Percentiles rank a stretch among this genome's conserved stretches.
phyloP scores from a whole-genome alignment of 2,329 filamentous ascomycete species.

The Pseudogymnoascus sp. region DNA sequence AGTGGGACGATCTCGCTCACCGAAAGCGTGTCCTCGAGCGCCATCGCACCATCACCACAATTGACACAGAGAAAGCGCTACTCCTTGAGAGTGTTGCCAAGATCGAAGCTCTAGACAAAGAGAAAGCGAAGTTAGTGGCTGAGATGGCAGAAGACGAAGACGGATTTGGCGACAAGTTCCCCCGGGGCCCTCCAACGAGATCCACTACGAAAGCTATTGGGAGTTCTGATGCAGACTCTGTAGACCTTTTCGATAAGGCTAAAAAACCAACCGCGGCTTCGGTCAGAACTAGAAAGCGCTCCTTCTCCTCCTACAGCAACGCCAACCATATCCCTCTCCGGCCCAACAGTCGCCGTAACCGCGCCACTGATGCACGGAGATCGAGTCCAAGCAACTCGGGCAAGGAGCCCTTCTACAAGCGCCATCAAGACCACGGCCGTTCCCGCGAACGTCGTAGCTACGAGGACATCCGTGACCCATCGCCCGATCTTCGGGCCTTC shows the following conservation, averaged over 20 bases:
- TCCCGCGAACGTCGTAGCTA: neutral
- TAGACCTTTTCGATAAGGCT: neutral
- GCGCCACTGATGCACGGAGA: neutral
- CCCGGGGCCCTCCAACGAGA: neutral
- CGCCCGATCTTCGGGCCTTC: neutral
- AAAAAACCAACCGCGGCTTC: neutral
- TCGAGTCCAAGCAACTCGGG: neutral
- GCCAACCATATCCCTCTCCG: neutral
- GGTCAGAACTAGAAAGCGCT: neutral
- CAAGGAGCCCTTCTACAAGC: neutral
- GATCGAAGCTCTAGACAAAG: neutral
- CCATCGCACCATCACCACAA: constrained; percentile 24
- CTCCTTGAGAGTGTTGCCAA: constrained; percentile 1
- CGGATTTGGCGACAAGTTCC: neutral
- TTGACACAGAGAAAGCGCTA: constrained; percentile 27
- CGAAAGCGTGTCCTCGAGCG: constrained; percentile 26
- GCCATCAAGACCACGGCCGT: neutral
- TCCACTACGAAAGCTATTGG: neutral
- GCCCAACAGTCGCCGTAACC: neutral
- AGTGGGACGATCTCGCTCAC: constrained; percentile 29
- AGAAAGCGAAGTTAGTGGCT: constrained; percentile 21
- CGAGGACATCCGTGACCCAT: neutral
- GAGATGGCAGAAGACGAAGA: constrained; percentile 24
- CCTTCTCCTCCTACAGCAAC: neutral
- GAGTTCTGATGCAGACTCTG: neutral